These are phyloP conservation scores for Epichloe baconii DNA, from an alignment of 2,329 filamentous ascomycete species.

Conservation along the genomic window DNA sequence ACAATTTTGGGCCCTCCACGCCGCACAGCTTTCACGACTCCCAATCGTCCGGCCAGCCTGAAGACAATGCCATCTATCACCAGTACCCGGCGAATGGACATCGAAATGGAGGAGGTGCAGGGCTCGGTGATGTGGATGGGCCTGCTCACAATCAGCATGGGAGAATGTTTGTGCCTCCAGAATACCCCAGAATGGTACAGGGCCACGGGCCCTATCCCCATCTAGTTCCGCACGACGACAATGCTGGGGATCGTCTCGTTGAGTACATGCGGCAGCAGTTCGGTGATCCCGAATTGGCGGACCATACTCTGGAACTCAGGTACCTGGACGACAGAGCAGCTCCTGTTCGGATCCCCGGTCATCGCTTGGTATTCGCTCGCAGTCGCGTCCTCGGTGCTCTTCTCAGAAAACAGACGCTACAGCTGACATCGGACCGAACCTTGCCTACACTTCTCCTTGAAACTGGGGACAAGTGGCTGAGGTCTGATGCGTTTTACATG, in stretches of 20 bases:
- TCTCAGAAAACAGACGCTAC: constrained; percentile 16
- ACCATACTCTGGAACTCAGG: constrained; percentile 34
- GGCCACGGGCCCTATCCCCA: constrained; percentile 16
- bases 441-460: constrained; percentile 27
- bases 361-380: constrained; percentile 42
- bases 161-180: constrained; percentile 18
- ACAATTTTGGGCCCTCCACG: constrained; percentile 39
- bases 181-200: constrained; percentile 22
- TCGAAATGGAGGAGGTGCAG: constrained; percentile 21
- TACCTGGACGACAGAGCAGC: constrained; percentile 26
- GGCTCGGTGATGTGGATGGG: constrained; percentile 17
- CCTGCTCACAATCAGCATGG: constrained; percentile 16
- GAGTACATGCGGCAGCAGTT: constrained; percentile 27
- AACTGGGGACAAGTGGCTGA: constrained; percentile 38
- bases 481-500: constrained; percentile 42
- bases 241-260: constrained; percentile 23
- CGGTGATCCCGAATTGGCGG: constrained; percentile 20
- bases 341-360: constrained; percentile 34
- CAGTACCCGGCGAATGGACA: constrained; percentile 26
- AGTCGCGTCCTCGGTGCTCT: constrained; percentile 24
- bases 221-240: constrained; percentile 16
- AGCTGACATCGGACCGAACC: constrained; percentile 15
- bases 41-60: constrained; percentile 38
- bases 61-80: constrained; percentile 28
- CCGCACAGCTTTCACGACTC: constrained; percentile 51